Evolutionary conservation across 2,329 filamentous ascomycete species (phyloP).

Genomic region (Trichoderma pleuroti): DNA sequence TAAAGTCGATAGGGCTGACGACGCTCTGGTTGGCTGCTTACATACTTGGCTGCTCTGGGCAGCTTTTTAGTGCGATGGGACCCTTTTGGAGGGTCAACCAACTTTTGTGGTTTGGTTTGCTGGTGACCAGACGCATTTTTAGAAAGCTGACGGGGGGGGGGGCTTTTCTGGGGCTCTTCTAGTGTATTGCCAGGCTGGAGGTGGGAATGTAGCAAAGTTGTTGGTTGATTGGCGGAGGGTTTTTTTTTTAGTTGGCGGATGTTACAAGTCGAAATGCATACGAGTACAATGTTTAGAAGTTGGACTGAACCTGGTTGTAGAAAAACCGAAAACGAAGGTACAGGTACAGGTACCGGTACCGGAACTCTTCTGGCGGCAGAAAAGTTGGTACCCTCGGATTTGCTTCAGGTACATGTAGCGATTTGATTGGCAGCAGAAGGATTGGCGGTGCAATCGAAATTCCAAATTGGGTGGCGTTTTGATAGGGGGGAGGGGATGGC

Average conservation of each 20-base stretch:
- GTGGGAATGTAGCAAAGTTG: background rate
- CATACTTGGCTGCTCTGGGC: background rate
- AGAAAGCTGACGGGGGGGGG: slow-evolving; percentile 6
- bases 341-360: background rate
- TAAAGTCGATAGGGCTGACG: slow-evolving; percentile 5
- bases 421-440: too few species aligned
- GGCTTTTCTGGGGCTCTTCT: background rate
- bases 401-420: too few species aligned
- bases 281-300: background rate
- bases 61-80: background rate
- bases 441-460: background rate
- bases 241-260: background rate
- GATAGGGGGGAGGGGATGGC: background rate
- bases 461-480: background rate
- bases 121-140: background rate
- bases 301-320: background rate
- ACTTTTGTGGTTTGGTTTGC: background rate
- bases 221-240: background rate
- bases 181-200: background rate
- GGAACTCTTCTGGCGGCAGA: background rate
- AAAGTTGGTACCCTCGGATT: too few species aligned
- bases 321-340: background rate
- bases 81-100: background rate
- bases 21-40: background rate
- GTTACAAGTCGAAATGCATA: background rate